Conservation (phyloP, 129 eudicot species). For the Tanacetum coccineum region DNA sequence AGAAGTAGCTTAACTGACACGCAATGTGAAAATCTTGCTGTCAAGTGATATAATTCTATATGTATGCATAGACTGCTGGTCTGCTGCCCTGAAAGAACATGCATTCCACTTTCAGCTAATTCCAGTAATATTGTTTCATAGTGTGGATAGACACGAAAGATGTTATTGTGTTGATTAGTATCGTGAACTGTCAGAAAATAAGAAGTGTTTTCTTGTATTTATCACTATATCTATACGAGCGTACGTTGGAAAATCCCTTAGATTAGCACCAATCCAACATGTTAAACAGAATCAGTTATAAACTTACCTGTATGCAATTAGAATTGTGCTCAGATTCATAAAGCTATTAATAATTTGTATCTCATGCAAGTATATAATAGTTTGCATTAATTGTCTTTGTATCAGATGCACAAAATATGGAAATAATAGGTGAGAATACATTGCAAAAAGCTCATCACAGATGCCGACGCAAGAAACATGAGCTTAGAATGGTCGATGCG, state of each 20-base stretch:
- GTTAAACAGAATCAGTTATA: neutral
- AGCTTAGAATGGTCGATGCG: constrained; percentile 67
- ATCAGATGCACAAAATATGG: constrained; percentile 46
- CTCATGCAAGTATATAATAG: constrained; percentile 6
- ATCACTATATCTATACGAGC: no score
- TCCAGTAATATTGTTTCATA: neutral
- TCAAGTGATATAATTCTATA: neutral
- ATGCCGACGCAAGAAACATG: constrained; percentile 87
- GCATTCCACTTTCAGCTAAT: neutral
- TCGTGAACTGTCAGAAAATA: neutral
- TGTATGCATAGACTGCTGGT: neutral
- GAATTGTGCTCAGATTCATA: neutral
- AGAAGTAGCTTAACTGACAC: neutral
- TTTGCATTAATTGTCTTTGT: constrained; percentile 7
- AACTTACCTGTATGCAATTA: neutral
- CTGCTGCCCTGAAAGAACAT: neutral
- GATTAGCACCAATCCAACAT: neutral
- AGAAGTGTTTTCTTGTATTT: neutral
- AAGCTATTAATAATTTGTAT: constrained; percentile 5
- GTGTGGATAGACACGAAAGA: neutral
- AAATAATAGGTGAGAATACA: constrained; percentile 73
- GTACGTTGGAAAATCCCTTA: no score
- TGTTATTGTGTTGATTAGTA: neutral
- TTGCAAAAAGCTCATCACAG: constrained; percentile 89
- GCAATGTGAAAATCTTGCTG: no score